Evolutionary conservation across 164 flowering plant genomes (phyloP), one percentile per base, ranked within the genome.

Genomic region (Cinnamomum chago): DNA sequence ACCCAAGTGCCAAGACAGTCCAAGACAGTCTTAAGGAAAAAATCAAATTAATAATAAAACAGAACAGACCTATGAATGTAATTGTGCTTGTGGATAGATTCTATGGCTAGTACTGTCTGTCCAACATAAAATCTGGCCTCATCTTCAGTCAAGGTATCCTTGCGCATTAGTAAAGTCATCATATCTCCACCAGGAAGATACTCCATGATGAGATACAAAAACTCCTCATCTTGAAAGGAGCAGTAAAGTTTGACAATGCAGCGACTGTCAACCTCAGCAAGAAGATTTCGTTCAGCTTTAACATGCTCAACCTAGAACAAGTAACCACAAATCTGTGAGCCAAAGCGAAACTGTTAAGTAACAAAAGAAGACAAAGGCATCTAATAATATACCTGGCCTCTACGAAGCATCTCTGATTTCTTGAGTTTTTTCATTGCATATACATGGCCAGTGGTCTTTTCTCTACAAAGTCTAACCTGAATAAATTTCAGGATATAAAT

Each of bases 131-230:
- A 86, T 67, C 77, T 82, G 47, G 89, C 84, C 76, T 82, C 89
- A 75, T 83, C 84, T 70, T 86, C 89, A 23, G 86, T 82, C 76
- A 86, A 78, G 62, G 79, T 85, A 70, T 86, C 87, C 75, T 86
- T 81, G 51, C 89, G 80, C 86, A 86, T 85, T 51, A 86, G 82
- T 65, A 85, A 78, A 2, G 89, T 86, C 89, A 86, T 86, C 86
- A 86, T 83, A 70, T 86, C 89, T 20, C 89, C 89, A 52, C 88
- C 88, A 71, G 88, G 87, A 72, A 86, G 85, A 77, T 86, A 85
- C 72, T 85, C 86, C 88, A 85, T 85, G 35, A 85, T 81, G 40
- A 85, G 84, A 77, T 85, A 85, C 55, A 86, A 66, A 80, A 67
- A 86, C 24, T 86, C 89, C 70, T 79, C 80, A 81, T 86, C 89